Base-by-base conservation (phyloP, 2,329 filamentous ascomycete species). In the Penicillium aurantiogriseum region DNA sequence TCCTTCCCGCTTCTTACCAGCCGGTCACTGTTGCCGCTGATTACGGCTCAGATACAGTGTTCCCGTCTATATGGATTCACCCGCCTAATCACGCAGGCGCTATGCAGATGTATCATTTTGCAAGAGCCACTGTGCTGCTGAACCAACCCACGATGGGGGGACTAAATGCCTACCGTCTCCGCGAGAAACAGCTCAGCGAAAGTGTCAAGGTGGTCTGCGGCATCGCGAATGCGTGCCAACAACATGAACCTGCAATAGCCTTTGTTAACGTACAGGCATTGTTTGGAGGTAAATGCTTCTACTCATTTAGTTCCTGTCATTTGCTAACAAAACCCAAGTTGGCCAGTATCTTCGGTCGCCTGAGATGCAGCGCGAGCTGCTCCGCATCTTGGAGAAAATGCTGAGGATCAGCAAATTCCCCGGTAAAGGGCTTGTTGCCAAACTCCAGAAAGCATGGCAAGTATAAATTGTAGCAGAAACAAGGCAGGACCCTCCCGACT, bases 61-160 rank as follows among this genome's bases (percentile, higher is more conserved):
- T 82, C 61, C 69, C 73, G 21, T 74, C 79, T 2, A 66, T 82
- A 7, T 83, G 80, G 80, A 78, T 82, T 35, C 76, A 82, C 55
- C 80, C 80, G 2, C 73, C 79, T 10, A 72, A 74, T 6, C 78
- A 77, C 51, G 77, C 72, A 39, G 77, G 79, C 8, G 78, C 81
- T 0, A 68, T 84, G 9, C 82, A 84, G 62, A 78, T 79, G 39
- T 79, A 81, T 61, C 75, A 77, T 63, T 80, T 83, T 57, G 81
- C 81, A 0, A 74, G 77, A 8, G 80, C 83, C 35, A 70, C 84
- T 0, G 74, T 84, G 6, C 69, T 81, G 1, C 76, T 84, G 44
- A 79, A 84, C 52, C 77, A 80, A 54, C 82, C 82, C 1, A 78
- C 78, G 0, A 71, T 73, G 29, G 79, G 79, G 2, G 81, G 80